Percentiles rank a stretch among this genome's conserved stretches.
Evolutionary conservation across 1,139 yeast species (phyloP).

Genomic region (Scheffersomyces cryptocercus): DNA sequence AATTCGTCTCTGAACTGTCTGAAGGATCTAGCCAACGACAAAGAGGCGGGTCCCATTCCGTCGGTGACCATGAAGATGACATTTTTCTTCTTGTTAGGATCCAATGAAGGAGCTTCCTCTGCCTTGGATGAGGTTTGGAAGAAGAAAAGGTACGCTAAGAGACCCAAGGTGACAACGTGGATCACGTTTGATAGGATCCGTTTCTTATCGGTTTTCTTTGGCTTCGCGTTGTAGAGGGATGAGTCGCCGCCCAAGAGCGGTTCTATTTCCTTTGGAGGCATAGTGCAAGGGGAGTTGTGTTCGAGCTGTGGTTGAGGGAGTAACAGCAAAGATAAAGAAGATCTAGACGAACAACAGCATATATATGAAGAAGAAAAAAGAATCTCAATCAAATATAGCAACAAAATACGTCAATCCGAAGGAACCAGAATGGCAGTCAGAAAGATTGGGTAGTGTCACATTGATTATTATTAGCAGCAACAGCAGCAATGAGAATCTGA

Average conservation of each 20-base stretch:
- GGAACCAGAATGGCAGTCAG: too few relatives aligned
- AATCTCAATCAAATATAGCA: too few relatives aligned
- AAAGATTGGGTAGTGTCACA: too few relatives aligned
- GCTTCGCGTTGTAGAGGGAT: conserved; percentile 11
- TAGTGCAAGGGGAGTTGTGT: not conserved
- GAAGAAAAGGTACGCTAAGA: conserved; percentile 10
- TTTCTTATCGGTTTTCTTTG: conserved; percentile 1
- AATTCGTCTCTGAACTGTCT: conserved; percentile 23
- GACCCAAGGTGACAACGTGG: conserved; percentile 9
- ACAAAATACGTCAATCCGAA: too few relatives aligned
- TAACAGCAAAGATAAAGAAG: too few relatives aligned
- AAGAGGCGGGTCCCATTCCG: conserved; percentile 32
- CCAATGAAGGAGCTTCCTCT: conserved; percentile 6
- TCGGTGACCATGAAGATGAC: conserved; percentile 32
- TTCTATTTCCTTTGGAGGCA: conserved; percentile 7
- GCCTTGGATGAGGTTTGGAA: conserved; percentile 4
- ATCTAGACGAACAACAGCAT: too few relatives aligned
- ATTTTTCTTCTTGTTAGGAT: conserved; percentile 17
- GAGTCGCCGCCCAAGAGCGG: conserved; percentile 17
- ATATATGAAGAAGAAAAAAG: too few relatives aligned
- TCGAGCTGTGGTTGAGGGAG: too few relatives aligned
- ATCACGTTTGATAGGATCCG: conserved; percentile 4
- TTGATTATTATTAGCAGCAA: too few relatives aligned
- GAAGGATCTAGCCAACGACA: conserved; percentile 26
- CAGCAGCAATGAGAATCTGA: too few relatives aligned